Evolutionary conservation across 2,329 filamentous ascomycete genomes (phyloP).

Genomic region (Trichoderma brevicompactum): DNA sequence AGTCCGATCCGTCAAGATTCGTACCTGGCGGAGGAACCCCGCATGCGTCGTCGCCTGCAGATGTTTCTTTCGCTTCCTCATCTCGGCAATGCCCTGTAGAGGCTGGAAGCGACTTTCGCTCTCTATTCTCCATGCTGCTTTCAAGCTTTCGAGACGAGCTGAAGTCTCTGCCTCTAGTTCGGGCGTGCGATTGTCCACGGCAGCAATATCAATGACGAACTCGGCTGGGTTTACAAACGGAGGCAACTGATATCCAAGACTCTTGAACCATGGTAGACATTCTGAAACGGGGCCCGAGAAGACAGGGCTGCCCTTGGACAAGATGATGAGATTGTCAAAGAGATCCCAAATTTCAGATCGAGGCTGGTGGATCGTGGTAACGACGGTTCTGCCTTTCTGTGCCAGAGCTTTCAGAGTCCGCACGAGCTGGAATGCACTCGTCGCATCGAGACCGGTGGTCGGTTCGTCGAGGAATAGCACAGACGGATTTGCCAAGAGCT

Average conservation of each 20-base stretch:
- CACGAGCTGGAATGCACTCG: slow-evolving; percentile 74
- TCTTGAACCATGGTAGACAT: slow-evolving; percentile 67
- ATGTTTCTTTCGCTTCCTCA: slow-evolving; percentile 30
- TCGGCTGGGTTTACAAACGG: slow-evolving; percentile 79
- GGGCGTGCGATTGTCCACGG: slow-evolving; percentile 71
- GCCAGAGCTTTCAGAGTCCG: slow-evolving; percentile 71
- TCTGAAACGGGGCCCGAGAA: slow-evolving; percentile 65
- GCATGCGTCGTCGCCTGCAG: slow-evolving; percentile 50
- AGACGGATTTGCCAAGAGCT: slow-evolving; percentile 77
- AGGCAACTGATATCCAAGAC: slow-evolving; percentile 64
- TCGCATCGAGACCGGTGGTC: slow-evolving; percentile 77
- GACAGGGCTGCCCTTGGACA: slow-evolving; percentile 69
- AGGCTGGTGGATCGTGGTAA: slow-evolving; percentile 78
- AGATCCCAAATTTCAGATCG: slow-evolving; percentile 79
- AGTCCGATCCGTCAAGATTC: slow-evolving; percentile 69
- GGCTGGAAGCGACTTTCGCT: slow-evolving; percentile 38
- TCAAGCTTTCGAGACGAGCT: slow-evolving; percentile 64
- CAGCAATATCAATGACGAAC: slow-evolving; percentile 74
- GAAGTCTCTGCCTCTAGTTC: slow-evolving; percentile 66
- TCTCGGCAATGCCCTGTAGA: slow-evolving; percentile 28
- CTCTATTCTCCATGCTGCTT: slow-evolving; percentile 60
- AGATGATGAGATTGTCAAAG: slow-evolving; percentile 72
- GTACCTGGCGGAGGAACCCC: slow-evolving; percentile 64
- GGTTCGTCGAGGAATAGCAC: slow-evolving; percentile 80
- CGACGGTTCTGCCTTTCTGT: slow-evolving; percentile 69